These are phyloP conservation scores for Raddia guianensis DNA, from an alignment of 176 grass and related monocot species.

Conservation along the genomic window DNA sequence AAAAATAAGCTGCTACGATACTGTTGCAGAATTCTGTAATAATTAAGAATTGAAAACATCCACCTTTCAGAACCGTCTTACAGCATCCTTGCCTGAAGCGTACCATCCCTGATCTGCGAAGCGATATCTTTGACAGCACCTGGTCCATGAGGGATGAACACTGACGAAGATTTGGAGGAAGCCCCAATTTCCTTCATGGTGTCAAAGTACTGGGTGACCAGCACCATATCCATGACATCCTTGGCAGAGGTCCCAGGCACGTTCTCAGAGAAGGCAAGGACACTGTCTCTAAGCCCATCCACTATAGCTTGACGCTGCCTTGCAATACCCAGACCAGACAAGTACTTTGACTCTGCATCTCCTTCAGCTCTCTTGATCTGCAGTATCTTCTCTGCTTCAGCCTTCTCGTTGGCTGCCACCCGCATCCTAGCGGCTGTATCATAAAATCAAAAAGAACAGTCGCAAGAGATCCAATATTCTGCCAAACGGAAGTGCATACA, in stretches of 20 bases:
- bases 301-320: constrained; percentile 88
- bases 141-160: constrained; percentile 85
- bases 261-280: constrained; percentile 87
- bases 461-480: background rate
- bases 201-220: constrained; percentile 84
- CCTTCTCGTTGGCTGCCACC: constrained; percentile 82
- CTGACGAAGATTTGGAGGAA: constrained; percentile 63
- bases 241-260: constrained; percentile 78
- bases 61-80: constrained; percentile 13
- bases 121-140: constrained; percentile 73
- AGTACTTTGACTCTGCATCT: constrained; percentile 86
- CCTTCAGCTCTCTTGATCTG: constrained; percentile 91
- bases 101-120: constrained; percentile 75
- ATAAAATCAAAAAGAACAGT: background rate
- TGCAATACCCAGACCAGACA: constrained; percentile 79
- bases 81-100: constrained; percentile 52
- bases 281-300: constrained; percentile 81
- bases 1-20: background rate
- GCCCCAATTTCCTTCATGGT: constrained; percentile 89
- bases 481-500: background rate
- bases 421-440: constrained; percentile 73
- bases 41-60: background rate
- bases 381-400: constrained; percentile 83
- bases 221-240: constrained; percentile 94
- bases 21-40: background rate